A percentile compares a stretch with the other conserved stretches of the same genome.
Conservation (phyloP, 345 rosid species). For the Jatropha curcas region DNA sequence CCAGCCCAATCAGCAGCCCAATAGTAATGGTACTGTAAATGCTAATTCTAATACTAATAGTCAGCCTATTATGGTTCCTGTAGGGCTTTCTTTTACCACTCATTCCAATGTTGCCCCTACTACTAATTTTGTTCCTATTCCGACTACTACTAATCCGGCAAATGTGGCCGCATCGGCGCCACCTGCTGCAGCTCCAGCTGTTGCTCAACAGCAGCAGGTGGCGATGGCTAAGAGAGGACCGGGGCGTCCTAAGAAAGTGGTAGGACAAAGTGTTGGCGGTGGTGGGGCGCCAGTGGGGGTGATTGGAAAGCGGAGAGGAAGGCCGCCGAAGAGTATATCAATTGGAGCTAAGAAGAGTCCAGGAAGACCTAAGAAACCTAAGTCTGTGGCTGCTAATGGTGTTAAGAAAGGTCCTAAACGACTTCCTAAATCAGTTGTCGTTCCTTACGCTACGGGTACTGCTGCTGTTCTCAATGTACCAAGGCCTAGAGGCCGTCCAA, state of each 20-base stretch:
- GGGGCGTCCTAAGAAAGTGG: constrained; percentile 50
- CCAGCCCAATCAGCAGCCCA: background rate
- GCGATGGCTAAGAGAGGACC: constrained; percentile 25
- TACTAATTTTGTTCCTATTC: too few species aligned
- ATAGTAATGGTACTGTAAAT: too few species aligned
- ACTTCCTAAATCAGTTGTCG: constrained; percentile 31
- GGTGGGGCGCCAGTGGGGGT: constrained; percentile 2
- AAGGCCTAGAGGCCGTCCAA: constrained; percentile 62
- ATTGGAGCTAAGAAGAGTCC: constrained; percentile 31
- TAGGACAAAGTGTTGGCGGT: constrained; percentile 5
- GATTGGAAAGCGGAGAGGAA: constrained; percentile 38
- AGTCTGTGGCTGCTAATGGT: constrained; percentile 29
- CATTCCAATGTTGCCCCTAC: background rate
- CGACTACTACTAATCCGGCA: background rate
- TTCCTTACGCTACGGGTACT: constrained; percentile 23
- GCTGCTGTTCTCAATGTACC: constrained; percentile 8
- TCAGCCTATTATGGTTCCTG: background rate
- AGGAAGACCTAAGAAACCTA: constrained; percentile 45
- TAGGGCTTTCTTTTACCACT: background rate
- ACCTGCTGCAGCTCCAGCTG: background rate
- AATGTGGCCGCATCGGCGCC: background rate
- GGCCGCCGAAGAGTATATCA: constrained; percentile 34
- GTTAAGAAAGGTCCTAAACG: constrained; percentile 36
- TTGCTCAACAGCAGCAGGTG: background rate
- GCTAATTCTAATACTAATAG: background rate